Percentiles rank a stretch among this genome's conserved stretches.
Conservation (phyloP, 192 early-diverging fungal genomes). For the Phlyctochytrium planicorne region DNA sequence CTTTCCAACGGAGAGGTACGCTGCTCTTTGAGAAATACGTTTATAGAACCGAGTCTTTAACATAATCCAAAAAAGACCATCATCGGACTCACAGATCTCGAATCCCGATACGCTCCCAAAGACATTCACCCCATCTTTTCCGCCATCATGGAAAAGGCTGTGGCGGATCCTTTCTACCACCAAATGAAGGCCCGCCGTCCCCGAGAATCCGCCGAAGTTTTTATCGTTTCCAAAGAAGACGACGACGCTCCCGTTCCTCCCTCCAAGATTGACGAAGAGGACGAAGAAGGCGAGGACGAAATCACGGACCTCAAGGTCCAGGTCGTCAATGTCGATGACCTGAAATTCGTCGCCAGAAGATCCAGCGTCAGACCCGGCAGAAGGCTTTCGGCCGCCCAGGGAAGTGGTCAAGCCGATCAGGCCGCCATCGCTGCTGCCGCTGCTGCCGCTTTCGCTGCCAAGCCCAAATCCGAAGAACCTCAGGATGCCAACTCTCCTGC, state of each 20-base stretch:
- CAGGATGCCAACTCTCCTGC: too few species aligned
- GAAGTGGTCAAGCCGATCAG: neutral
- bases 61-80: neutral
- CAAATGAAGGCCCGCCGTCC: neutral
- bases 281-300: neutral
- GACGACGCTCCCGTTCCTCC: neutral
- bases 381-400: neutral
- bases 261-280: neutral
- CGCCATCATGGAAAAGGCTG: neutral
- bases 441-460: neutral
- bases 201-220: constrained; percentile 4
- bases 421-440: neutral
- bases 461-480: neutral
- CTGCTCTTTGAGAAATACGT: neutral
- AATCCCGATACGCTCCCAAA: constrained; percentile 2
- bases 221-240: neutral
- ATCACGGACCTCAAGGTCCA: neutral
- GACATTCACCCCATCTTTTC: neutral
- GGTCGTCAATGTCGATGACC: neutral
- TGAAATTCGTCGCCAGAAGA: neutral
- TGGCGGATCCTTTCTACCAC: neutral
- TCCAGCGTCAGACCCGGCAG: neutral
- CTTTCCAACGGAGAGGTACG: neutral
- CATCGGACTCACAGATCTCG: constrained; percentile 3
- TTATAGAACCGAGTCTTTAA: neutral